Percentiles rank a stretch among this genome's conserved stretches.
phyloP scores from a whole-genome alignment of 306 rosid species.

The Malus asiatica region DNA sequence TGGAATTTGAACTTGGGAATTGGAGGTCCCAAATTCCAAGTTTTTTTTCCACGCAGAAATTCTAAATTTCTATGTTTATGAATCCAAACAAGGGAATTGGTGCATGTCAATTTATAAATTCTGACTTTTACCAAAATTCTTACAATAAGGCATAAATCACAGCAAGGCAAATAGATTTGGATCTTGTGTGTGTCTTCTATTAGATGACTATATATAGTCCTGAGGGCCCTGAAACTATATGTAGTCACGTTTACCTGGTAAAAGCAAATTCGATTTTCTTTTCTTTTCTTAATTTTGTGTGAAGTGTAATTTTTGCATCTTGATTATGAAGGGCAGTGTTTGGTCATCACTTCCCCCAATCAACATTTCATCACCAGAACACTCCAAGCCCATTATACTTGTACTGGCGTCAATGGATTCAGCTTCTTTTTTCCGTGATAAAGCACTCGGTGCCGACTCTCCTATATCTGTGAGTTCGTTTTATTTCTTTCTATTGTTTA shows the following conservation, averaged over 20 bases:
- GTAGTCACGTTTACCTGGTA: not conserved
- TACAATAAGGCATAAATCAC: not conserved
- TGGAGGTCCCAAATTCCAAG: too few species aligned
- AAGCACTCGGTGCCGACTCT: constrained; percentile 81
- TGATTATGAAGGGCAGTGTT: constrained; percentile 81
- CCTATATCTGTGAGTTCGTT: constrained; percentile 71
- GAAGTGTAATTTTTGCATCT: constrained; percentile 24
- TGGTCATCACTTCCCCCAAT: constrained; percentile 93
- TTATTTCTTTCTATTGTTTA: constrained; percentile 12
- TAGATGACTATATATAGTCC: not conserved
- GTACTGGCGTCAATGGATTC: constrained; percentile 84
- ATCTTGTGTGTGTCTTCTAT: not conserved
- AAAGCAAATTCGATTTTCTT: too few species aligned
- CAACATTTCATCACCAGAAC: constrained; percentile 44
- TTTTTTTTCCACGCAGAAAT: too few species aligned
- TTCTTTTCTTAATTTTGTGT: not conserved
- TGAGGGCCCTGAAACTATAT: not conserved
- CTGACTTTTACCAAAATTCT: not conserved
- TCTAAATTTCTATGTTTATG: too few species aligned
- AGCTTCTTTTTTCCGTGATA: constrained; percentile 90
- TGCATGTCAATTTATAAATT: too few species aligned
- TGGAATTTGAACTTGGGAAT: too few species aligned
- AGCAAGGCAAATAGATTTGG: not conserved
- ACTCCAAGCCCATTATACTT: constrained; percentile 61
- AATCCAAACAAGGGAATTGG: too few species aligned